These are phyloP conservation scores for Hemileccinum impolitum DNA, from an alignment of 768 basidiomycete species.

Conservation along the genomic window DNA sequence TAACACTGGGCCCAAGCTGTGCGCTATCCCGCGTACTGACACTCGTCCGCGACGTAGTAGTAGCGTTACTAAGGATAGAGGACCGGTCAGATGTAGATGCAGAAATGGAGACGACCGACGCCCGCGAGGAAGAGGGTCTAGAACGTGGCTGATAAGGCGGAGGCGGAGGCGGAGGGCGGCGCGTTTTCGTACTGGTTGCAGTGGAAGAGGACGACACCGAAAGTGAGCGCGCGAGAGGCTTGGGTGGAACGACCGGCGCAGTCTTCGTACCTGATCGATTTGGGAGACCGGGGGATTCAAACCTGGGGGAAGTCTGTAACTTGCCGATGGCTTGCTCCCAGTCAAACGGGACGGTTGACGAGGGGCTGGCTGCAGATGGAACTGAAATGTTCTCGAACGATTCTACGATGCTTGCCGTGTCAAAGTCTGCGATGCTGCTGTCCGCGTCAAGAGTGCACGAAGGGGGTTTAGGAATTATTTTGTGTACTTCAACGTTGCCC, in stretches of 20 bases:
- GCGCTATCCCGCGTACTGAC: conserved; percentile 30
- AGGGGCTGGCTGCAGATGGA: conserved; percentile 52
- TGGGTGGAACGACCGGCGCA: conserved; percentile 23
- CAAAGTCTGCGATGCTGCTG: conserved; percentile 37
- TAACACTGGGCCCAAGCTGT: conserved; percentile 17
- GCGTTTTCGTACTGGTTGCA: conserved; percentile 35
- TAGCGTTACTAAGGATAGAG: conserved; percentile 52
- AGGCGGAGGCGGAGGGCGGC: conserved; percentile 38
- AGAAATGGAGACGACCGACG: conserved; percentile 35
- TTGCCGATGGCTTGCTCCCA: conserved; percentile 48
- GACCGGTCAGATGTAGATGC: conserved; percentile 58
- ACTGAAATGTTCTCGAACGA: conserved; percentile 70
- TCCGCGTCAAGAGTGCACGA: conserved; percentile 48
- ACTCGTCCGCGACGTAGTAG: conserved; percentile 39
- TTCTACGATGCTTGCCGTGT: conserved; percentile 59
- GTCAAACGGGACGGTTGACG: conserved; percentile 43
- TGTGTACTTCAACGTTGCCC: conserved; percentile 25
- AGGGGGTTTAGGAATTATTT: conserved; percentile 33
- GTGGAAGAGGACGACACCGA: conserved; percentile 38
- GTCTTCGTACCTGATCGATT: conserved; percentile 37
- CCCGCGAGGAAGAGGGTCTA: conserved; percentile 34
- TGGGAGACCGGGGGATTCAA: conserved; percentile 46
- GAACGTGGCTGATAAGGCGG: conserved; percentile 30
- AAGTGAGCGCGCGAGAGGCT: conserved; percentile 28
- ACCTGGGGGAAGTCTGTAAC: conserved; percentile 26